A percentile compares a stretch with the other conserved stretches of the same genome.
Conservation (phyloP, 2,329 filamentous ascomycete species). For the Nectriaceae sp. region DNA sequence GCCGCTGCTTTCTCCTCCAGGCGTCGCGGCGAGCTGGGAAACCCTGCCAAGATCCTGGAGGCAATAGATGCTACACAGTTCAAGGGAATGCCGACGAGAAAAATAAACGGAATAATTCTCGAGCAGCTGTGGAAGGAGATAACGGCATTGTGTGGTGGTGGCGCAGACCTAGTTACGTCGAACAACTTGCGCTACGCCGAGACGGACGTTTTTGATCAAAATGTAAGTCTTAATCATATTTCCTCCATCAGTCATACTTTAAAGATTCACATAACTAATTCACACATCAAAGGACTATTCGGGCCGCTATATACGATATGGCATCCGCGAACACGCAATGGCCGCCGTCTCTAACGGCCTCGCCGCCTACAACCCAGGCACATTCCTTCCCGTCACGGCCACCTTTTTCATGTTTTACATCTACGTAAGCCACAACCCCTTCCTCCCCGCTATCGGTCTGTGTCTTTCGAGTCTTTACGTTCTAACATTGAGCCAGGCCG, state of each 20-base stretch:
- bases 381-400: conserved; percentile 55
- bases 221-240: too few species aligned
- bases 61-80: neutral
- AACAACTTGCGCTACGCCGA: neutral
- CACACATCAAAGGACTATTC: neutral
- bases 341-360: conserved; percentile 54
- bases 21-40: neutral
- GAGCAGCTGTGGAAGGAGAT: neutral
- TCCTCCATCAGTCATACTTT: too few species aligned
- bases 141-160: neutral
- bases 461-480: too few species aligned
- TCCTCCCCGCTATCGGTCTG: too few species aligned
- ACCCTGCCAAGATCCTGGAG: neutral
- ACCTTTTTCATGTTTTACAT: conserved; percentile 63
- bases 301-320: neutral
- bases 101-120: neutral
- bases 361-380: conserved; percentile 53
- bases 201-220: neutral
- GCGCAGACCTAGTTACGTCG: neutral
- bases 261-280: too few species aligned
- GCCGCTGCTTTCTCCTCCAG: neutral
- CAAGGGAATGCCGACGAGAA: neutral
- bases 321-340: conserved; percentile 64
- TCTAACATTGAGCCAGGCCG: too few species aligned
- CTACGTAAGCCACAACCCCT: neutral